Percentiles rank a stretch among this genome's conserved stretches.
phyloP scores from a whole-genome alignment of 495 filamentous ascomycete genomes.

The Penicillium alfredii region DNA sequence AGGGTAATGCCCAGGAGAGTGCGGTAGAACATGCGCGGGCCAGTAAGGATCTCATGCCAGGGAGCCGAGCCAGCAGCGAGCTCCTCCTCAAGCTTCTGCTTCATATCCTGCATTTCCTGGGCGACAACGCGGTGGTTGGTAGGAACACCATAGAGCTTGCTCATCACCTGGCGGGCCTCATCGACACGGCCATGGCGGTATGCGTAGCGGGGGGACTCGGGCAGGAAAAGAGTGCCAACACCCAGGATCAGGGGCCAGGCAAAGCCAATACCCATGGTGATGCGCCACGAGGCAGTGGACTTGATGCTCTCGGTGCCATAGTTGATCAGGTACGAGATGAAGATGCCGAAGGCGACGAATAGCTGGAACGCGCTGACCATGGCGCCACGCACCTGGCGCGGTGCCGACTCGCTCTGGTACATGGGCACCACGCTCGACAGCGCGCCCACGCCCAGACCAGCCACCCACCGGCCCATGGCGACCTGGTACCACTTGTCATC shows the following conservation, averaged over 20 bases:
- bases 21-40: conserved; percentile 67
- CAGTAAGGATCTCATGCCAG: conserved; percentile 65
- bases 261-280: conserved; percentile 75
- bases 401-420: conserved; percentile 67
- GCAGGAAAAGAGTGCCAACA: conserved; percentile 61
- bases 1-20: conserved; percentile 62
- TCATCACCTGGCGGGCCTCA: conserved; percentile 63
- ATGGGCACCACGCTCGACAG: conserved; percentile 67
- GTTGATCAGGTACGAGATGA: conserved; percentile 75
- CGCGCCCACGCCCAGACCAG: conserved; percentile 64
- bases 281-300: conserved; percentile 63
- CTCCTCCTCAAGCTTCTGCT: conserved; percentile 56
- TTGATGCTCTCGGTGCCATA: conserved; percentile 58
- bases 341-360: conserved; percentile 83
- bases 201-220: conserved; percentile 65
- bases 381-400: conserved; percentile 59
- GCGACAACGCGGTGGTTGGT: conserved; percentile 57
- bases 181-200: conserved; percentile 60
- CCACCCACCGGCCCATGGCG: conserved; percentile 51
- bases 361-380: conserved; percentile 74
- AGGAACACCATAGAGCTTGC: conserved; percentile 63
- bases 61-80: conserved; percentile 45
- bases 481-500: conserved; percentile 47
- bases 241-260: conserved; percentile 71
- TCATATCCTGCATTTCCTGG: conserved; percentile 62